These are phyloP conservation scores for Phytophthora niederhauseri DNA, from an alignment of 352 stramenopile species.

Conservation along the genomic window DNA sequence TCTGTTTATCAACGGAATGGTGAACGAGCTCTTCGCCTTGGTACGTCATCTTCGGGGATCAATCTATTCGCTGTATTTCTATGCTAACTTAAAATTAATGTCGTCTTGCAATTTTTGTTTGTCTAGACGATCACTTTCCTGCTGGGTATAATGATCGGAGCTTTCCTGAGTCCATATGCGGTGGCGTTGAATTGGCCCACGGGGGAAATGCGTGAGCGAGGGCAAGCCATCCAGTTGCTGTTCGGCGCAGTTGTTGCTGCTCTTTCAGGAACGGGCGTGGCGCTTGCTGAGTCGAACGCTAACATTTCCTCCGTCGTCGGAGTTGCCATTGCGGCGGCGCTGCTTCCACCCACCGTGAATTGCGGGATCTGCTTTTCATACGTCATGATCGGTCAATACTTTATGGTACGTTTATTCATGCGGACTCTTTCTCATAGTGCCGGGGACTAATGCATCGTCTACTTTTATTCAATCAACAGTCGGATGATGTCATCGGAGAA, in stretches of 20 bases:
- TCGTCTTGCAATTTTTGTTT: neutral
- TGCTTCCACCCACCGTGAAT: slow-evolving; percentile 89
- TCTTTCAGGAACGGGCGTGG: slow-evolving; percentile 76
- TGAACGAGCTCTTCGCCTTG: slow-evolving; percentile 84
- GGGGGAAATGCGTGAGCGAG: slow-evolving; percentile 79
- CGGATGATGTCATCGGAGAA: slow-evolving; percentile 78
- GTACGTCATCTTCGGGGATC: slow-evolving; percentile 30
- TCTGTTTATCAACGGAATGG: slow-evolving; percentile 83
- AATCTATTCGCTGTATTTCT: neutral
- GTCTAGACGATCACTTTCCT: slow-evolving; percentile 75
- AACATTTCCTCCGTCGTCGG: slow-evolving; percentile 92
- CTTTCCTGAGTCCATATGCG: slow-evolving; percentile 79
- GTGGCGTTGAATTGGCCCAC: slow-evolving; percentile 83
- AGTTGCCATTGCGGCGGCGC: slow-evolving; percentile 81
- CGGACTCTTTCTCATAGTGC: neutral
- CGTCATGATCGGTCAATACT: slow-evolving; percentile 85
- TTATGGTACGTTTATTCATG: slow-evolving; percentile 51
- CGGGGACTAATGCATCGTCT: neutral
- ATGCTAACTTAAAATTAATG: neutral
- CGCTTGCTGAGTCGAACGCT: slow-evolving; percentile 83
- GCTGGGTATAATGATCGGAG: slow-evolving; percentile 82
- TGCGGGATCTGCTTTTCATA: slow-evolving; percentile 89
- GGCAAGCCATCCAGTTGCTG: slow-evolving; percentile 78
- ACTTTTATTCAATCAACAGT: slow-evolving; percentile 24
- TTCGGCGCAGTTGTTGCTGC: slow-evolving; percentile 84